These are phyloP conservation scores for Clathrus columnatus DNA, from an alignment of 768 basidiomycete genomes.

Conservation along the genomic window DNA sequence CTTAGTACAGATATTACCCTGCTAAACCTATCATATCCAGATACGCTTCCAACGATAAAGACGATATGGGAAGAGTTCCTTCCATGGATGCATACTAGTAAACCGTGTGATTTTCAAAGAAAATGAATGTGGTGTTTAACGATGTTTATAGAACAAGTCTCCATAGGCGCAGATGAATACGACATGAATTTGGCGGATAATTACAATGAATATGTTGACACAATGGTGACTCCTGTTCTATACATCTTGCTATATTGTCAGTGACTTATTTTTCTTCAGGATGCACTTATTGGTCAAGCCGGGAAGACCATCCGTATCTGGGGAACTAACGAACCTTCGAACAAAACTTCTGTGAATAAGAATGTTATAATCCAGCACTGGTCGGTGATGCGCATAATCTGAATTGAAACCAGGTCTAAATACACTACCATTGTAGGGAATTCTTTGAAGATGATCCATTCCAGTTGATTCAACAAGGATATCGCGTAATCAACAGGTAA, in stretches of 20 bases:
- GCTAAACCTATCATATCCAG: constrained; percentile 33
- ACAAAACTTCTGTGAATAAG: constrained; percentile 27
- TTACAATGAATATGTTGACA: constrained; percentile 35
- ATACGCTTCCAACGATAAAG: constrained; percentile 34
- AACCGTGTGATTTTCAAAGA: not conserved
- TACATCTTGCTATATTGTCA: not conserved
- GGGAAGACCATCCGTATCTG: constrained; percentile 34
- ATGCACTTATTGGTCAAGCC: constrained; percentile 24
- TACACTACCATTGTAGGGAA: constrained; percentile 13
- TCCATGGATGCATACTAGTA: constrained; percentile 20
- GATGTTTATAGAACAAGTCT: constrained; percentile 26
- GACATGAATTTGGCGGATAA: constrained; percentile 26
- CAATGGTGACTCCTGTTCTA: constrained; percentile 24
- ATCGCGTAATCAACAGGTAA: constrained; percentile 19
- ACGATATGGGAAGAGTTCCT: constrained; percentile 30
- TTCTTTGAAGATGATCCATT: constrained; percentile 20
- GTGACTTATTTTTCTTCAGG: not conserved
- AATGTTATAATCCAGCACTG: constrained; percentile 39
- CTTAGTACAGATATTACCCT: constrained; percentile 26
- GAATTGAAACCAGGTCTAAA: not conserved
- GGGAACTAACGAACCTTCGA: constrained; percentile 34
- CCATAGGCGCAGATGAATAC: constrained; percentile 41
- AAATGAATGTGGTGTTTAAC: not conserved
- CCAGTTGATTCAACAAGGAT: constrained; percentile 17
- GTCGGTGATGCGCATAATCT: constrained; percentile 24